A percentile compares a stretch with the other conserved stretches of the same genome.
These are phyloP conservation scores for Tylopilus vinaceipallidus DNA, from an alignment of 768 basidiomycete species.

Conservation along the genomic window DNA sequence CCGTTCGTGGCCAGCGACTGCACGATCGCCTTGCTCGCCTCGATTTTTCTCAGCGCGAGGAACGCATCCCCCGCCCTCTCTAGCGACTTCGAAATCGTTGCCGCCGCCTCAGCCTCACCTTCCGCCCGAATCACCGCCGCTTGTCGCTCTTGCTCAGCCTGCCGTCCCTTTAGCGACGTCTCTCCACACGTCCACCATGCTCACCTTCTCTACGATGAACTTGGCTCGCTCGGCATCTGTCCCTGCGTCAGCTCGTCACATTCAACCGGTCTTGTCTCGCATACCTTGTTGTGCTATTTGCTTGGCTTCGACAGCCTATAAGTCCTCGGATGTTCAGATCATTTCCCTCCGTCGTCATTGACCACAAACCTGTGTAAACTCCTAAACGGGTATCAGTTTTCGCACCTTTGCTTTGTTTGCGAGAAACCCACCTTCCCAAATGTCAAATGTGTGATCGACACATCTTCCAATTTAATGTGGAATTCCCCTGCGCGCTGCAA, in stretches of 20 bases:
- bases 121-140: constrained; percentile 97
- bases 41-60: constrained; percentile 92
- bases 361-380: constrained; percentile 69
- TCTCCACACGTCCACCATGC: constrained; percentile 9
- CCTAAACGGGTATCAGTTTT: constrained; percentile 42
- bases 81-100: constrained; percentile 86
- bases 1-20: constrained; percentile 73
- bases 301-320: constrained; percentile 95
- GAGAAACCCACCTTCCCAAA: constrained; percentile 69
- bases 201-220: constrained; percentile 97
- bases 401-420: neutral
- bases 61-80: constrained; percentile 96
- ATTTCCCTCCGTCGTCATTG: neutral
- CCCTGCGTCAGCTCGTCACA: constrained; percentile 14
- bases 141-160: constrained; percentile 99
- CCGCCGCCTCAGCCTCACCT: constrained; percentile 96
- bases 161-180: constrained; percentile 19
- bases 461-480: constrained; percentile 93
- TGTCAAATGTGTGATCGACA: constrained; percentile 90
- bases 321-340: neutral
- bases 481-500: constrained; percentile 94
- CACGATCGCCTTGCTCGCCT: constrained; percentile 97
- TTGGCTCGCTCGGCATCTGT: constrained; percentile 97
- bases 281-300: constrained; percentile 98
- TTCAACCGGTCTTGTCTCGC: constrained; percentile 7